Evolutionary conservation across 2,329 filamentous ascomycete genomes (phyloP).

Genomic region (Pseudogymnoascus sp.): DNA sequence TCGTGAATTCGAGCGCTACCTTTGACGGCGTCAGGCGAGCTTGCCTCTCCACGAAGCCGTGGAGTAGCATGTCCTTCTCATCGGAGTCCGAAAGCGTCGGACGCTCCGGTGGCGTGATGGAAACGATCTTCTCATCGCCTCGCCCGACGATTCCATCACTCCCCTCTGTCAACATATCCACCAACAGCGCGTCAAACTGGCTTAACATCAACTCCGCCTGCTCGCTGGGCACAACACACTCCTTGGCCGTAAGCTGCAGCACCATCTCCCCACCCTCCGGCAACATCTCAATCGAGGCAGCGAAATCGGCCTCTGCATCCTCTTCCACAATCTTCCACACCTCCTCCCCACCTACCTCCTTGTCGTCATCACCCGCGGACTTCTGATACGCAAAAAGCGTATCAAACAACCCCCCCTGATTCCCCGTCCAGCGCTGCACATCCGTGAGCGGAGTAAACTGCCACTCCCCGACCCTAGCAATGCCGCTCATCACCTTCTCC

Average conservation of each 20-base stretch:
- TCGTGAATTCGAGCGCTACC: slow-evolving; percentile 68
- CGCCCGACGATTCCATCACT: slow-evolving; percentile 28
- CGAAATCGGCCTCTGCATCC: slow-evolving; percentile 63
- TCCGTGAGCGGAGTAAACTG: slow-evolving; percentile 63
- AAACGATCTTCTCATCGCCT: slow-evolving; percentile 40
- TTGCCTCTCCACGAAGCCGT: slow-evolving; percentile 67
- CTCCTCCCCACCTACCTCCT: slow-evolving; percentile 15
- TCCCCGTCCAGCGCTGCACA: slow-evolving; percentile 64
- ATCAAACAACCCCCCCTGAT: slow-evolving; percentile 65
- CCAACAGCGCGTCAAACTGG: slow-evolving; percentile 64
- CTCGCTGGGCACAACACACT: slow-evolving; percentile 53
- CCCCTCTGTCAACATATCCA: slow-evolving; percentile 43
- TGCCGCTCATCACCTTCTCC: slow-evolving; percentile 54
- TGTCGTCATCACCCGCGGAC: slow-evolving; percentile 18
- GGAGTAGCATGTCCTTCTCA: slow-evolving; percentile 49
- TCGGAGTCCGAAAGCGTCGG: slow-evolving; percentile 42
- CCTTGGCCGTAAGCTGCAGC: slow-evolving; percentile 58
- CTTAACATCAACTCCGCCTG: slow-evolving; percentile 59
- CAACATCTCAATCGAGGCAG: slow-evolving; percentile 72
- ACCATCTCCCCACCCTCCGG: slow-evolving; percentile 42
- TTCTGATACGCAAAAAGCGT: slow-evolving; percentile 81
- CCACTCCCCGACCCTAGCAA: slow-evolving; percentile 54
- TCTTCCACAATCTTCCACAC: slow-evolving; percentile 58
- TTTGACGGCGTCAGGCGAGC: slow-evolving; percentile 47
- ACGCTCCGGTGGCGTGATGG: slow-evolving; percentile 55